phyloP scores from a whole-genome alignment of 352 stramenopile genomes.

The Heterotrichella gracilis region DNA sequence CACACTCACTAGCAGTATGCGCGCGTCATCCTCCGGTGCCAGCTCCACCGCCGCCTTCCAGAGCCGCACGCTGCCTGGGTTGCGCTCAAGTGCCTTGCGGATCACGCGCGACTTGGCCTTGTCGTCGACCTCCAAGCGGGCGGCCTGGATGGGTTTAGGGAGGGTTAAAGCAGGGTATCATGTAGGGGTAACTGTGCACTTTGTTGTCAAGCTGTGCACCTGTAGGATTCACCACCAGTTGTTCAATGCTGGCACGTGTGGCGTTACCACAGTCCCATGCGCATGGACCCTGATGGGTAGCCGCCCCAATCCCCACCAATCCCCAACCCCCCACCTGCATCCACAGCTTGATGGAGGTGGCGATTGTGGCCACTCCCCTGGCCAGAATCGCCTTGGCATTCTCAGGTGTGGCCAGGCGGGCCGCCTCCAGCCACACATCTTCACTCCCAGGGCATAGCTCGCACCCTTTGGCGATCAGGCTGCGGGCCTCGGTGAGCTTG shows the following conservation, averaged over 20 bases:
- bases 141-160: too few relatives aligned
- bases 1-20: constrained; percentile 58
- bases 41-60: constrained; percentile 93
- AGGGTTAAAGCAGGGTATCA: too few relatives aligned
- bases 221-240: too few relatives aligned
- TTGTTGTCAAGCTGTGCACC: too few relatives aligned
- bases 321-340: too few relatives aligned
- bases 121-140: constrained; percentile 56
- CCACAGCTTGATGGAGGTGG: constrained; percentile 71
- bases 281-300: too few relatives aligned
- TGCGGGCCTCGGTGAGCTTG: constrained; percentile 41
- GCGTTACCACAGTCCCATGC: too few relatives aligned
- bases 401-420: constrained; percentile 57
- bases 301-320: too few relatives aligned
- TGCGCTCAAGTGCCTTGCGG: constrained; percentile 54
- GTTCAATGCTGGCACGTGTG: too few relatives aligned
- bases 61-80: constrained; percentile 73
- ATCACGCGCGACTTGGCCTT: constrained; percentile 52
- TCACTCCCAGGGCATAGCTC: constrained; percentile 68
- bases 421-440: constrained; percentile 91
- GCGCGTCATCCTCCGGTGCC: constrained; percentile 71
- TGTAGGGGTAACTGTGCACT: too few relatives aligned
- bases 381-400: constrained; percentile 82
- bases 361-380: constrained; percentile 57
- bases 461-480: constrained; percentile 83